Conservation (phyloP, 2,329 filamentous ascomycete species). For the Colletotrichum scovillei region DNA sequence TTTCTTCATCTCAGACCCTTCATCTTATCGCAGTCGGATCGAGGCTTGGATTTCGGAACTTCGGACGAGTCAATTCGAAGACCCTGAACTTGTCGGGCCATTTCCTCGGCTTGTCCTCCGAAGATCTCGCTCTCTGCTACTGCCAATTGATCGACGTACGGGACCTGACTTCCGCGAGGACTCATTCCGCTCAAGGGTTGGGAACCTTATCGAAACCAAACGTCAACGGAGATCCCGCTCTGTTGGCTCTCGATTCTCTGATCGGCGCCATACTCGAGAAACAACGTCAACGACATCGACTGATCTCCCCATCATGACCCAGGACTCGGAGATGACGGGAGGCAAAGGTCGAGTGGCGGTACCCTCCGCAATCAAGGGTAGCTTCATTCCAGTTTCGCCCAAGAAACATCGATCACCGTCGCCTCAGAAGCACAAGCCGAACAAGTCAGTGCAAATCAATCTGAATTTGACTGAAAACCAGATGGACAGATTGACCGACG, state of each 20-base stretch:
- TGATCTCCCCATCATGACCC: conserved; percentile 21
- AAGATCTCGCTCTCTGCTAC: neutral
- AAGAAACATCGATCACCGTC: conserved; percentile 49
- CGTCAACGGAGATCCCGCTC: neutral
- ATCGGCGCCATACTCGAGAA: neutral
- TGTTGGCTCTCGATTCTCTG: neutral
- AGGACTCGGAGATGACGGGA: conserved; percentile 17
- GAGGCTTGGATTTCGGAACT: conserved; percentile 29
- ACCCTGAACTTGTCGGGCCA: conserved; percentile 31
- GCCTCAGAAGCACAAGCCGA: conserved; percentile 45
- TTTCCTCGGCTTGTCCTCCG: conserved; percentile 18
- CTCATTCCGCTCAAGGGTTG: conserved; percentile 22
- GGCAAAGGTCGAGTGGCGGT: conserved; percentile 14
- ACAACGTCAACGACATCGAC: conserved; percentile 3
- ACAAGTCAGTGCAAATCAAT: conserved; percentile 57
- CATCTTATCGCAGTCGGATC: conserved; percentile 19
- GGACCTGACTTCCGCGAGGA: neutral
- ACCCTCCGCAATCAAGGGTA: conserved; percentile 46
- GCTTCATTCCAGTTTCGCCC: conserved; percentile 50
- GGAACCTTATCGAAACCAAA: neutral
- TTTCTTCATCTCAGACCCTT: neutral
- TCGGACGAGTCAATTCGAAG: conserved; percentile 18
- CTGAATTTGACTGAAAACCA: conserved; percentile 61
- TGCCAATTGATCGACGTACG: neutral
- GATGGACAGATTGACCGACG: conserved; percentile 59